Percentiles rank a stretch among this genome's conserved stretches.
These are phyloP conservation scores for Metschnikowia corniflorae DNA, from an alignment of 805 yeast species.

Conservation along the genomic window DNA sequence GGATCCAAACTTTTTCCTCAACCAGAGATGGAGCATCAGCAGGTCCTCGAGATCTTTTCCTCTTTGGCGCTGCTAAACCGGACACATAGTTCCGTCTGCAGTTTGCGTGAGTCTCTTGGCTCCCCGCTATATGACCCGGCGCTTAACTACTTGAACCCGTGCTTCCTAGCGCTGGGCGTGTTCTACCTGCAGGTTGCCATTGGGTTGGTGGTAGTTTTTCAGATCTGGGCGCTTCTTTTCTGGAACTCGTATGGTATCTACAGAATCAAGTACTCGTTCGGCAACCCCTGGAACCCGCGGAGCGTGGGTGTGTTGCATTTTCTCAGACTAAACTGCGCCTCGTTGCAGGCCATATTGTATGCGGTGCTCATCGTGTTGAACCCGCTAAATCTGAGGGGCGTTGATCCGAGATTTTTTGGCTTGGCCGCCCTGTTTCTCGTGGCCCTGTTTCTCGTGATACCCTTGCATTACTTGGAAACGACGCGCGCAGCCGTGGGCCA, in stretches of 20 bases:
- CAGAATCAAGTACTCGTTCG: constrained; percentile 24
- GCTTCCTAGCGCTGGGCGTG: constrained; percentile 22
- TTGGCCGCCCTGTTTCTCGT: constrained; percentile 11
- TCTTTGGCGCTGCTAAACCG: background rate
- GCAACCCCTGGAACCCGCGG: constrained; percentile 17
- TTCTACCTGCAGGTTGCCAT: constrained; percentile 10
- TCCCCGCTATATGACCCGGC: constrained; percentile 24
- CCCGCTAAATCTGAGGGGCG: background rate
- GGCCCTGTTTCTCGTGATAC: constrained; percentile 16
- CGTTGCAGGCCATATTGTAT: constrained; percentile 15
- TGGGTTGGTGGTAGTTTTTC: constrained; percentile 17
- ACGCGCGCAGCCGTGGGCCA: constrained; percentile 21
- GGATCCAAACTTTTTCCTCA: constrained; percentile 1
- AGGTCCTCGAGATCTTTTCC: constrained; percentile 3
- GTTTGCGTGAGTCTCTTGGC: constrained; percentile 6
- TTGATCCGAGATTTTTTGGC: constrained; percentile 4
- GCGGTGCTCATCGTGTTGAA: constrained; percentile 12
- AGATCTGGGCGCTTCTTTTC: constrained; percentile 15
- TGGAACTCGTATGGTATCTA: constrained; percentile 21
- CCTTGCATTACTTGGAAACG: constrained; percentile 24
- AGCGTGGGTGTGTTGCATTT: constrained; percentile 16
- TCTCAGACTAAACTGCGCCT: constrained; percentile 15
- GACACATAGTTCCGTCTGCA: background rate
- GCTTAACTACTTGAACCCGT: constrained; percentile 28
- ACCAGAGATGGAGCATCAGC: constrained; percentile 3